Base-by-base conservation (phyloP, 1,139 yeast genomes). In the Protomyces gravidus region DNA sequence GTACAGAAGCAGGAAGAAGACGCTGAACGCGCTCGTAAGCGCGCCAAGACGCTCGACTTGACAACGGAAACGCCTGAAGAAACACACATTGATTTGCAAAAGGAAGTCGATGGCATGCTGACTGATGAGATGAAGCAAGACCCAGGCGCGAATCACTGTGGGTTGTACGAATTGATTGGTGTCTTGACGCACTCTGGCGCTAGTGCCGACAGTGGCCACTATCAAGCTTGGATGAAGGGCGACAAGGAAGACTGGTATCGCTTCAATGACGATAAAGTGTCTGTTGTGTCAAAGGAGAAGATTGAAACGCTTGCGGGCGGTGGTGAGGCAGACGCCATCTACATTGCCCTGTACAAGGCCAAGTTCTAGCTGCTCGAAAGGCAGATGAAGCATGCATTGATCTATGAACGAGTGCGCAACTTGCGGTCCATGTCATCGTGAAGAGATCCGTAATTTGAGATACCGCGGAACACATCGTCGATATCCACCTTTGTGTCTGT, bases 161-260 rank as follows among this genome's bases (percentile, higher is more conserved):
- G 94, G 1, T 80, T 92, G 42, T 92, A 92, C 70, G 89, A 89
- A 66, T 80, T 94, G 65, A 77, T 77, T 56, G 92, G 96, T 0
- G 82, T 92, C 27, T 82, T 92, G 62, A 89, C 97, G 1, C 99
- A 92, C 73, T 86, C 85, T 68, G 99, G 99, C 50, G 85, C 96
- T 3, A 84, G 90, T 53, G 97, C 98, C 0, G 97, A 94, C 71
- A 86, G 96, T 42, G 99, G 99, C 3, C 99, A 92, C 72, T 92
- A 94, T 71, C 97, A 89, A 73, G 84, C 95, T 25, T 92, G 87
- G 74, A 85, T 86, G 28, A 66, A 64, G 53, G 64, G 63, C 45
- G 57, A 57, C 94, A 86, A 45, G 82, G 52, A 55, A n/a, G 62
- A 57, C 11, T 92, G 99, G 99, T 92, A 88, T 85, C 85, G 84